phyloP scores from a whole-genome alignment of 176 grass and related monocot genomes.

The Puccinellia tenuiflora region DNA sequence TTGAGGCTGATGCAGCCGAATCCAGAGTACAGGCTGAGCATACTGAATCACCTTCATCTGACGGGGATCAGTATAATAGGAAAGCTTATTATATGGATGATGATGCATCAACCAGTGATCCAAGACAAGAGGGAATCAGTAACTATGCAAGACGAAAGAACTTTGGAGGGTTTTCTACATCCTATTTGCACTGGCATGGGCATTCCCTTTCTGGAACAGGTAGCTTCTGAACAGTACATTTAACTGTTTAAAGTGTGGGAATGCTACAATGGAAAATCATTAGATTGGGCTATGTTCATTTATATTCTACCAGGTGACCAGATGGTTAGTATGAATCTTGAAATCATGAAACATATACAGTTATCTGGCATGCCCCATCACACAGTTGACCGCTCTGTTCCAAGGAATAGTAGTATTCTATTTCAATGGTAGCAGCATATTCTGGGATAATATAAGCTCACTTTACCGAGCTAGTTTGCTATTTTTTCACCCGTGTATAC shows the following conservation, averaged over 20 bases:
- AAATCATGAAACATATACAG: background rate
- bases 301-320: background rate
- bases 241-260: background rate
- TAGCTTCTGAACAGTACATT: background rate
- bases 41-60: slow-evolving; percentile 31
- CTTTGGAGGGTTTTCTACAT: slow-evolving; percentile 23
- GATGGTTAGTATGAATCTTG: background rate
- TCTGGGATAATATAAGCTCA: background rate
- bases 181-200: slow-evolving; percentile 6
- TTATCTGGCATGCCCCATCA: background rate
- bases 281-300: background rate
- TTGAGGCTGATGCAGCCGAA: slow-evolving; percentile 28
- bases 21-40: slow-evolving; percentile 28
- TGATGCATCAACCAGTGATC: slow-evolving; percentile 16
- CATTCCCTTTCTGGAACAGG: slow-evolving; percentile 25
- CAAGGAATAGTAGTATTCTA: background rate
- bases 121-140: slow-evolving; percentile 16
- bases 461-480: background rate
- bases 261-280: background rate
- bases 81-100: slow-evolving; percentile 16
- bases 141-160: slow-evolving; percentile 18
- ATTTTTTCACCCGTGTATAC: background rate
- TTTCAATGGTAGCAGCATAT: background rate
- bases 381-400: background rate
- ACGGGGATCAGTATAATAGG: background rate